phyloP scores from a whole-genome alignment of 805 yeast species.

The Pichia occidentalis region DNA sequence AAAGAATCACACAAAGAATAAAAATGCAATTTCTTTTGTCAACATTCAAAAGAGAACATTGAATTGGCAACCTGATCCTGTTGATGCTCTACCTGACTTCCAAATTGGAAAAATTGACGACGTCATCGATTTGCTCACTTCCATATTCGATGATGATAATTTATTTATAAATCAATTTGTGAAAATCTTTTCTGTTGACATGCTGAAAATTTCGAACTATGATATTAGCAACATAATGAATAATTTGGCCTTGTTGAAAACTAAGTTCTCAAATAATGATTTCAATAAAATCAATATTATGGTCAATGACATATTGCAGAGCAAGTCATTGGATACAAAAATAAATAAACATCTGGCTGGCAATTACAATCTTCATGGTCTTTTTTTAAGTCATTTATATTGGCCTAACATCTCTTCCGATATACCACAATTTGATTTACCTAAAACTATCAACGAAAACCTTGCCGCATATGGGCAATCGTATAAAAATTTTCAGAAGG shows the following conservation, averaged over 20 bases:
- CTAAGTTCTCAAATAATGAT: conserved; percentile 47
- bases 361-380: conserved; percentile 38
- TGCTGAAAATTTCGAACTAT: conserved; percentile 40
- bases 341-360: conserved; percentile 23
- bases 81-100: conserved; percentile 86
- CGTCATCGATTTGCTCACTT: conserved; percentile 61
- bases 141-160: conserved; percentile 66
- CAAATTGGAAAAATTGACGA: conserved; percentile 55
- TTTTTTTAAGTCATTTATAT: conserved; percentile 66
- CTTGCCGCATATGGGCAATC: conserved; percentile 36
- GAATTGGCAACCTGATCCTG: conserved; percentile 79
- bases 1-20: conserved; percentile 16
- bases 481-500: conserved; percentile 43
- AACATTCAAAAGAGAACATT: conserved; percentile 24
- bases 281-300: conserved; percentile 73
- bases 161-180: conserved; percentile 61
- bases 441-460: conserved; percentile 36
- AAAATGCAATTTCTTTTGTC: conserved; percentile 12
- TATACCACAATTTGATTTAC: conserved; percentile 35
- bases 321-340: conserved; percentile 38
- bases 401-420: conserved; percentile 63
- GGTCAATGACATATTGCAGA: conserved; percentile 64
- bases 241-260: conserved; percentile 48
- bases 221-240: conserved; percentile 34
- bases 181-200: conserved; percentile 48